Evolutionary conservation across 306 rosid species (phyloP), one percentile per base, ranked within the genome.

Genomic region (Vigna hirtella): DNA sequence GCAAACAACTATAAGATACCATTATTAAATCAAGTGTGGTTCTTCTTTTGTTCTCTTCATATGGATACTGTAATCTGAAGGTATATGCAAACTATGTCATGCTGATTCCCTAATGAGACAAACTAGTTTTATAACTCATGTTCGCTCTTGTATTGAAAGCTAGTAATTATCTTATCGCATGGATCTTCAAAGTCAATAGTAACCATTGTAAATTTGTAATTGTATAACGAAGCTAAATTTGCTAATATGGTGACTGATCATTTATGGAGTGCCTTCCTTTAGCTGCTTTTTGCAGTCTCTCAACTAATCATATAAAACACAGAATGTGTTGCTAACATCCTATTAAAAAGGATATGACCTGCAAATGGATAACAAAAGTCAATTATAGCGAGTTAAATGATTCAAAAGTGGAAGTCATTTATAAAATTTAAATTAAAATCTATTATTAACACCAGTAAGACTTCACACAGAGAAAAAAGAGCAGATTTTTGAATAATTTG

Each of bases 341-440:
- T 58, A 36, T 22, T 47, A 10, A 70, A 88, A 90, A 93, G 98
- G 98, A 93, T 93, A 93, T 89, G 98, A 89, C 98, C 98, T 93
- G 96, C 90, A 86, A 72, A 82, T 59, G 64, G 50, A 79, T 82
- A 79, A 68, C 42, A 51, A 24, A 79, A 87, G 63, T 42, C 72
- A 55, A 72, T 80, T 26, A 18, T 18, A 65, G 51, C 36, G 43
- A 18, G 5, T 66, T 20, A 13, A 16, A 40, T 18, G 51, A 65
- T 40, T 65, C 48, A n/a, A 38, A 40, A 9, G 26, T 36, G 18
- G 8, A 16, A 28, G 16, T 24, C 8, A 32, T 62, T 62, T 32
- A 32, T 15, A 30, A 62, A 62, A 4, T 38, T 38, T 0, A n/a
- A 64, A 15, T 32, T 63, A 3, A n/a, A 65, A 4, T 18, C 20